Percentiles rank a stretch among this genome's conserved stretches.
Evolutionary conservation across 2,329 filamentous ascomycete genomes (phyloP).

Genomic region (Alternaria triticina): DNA sequence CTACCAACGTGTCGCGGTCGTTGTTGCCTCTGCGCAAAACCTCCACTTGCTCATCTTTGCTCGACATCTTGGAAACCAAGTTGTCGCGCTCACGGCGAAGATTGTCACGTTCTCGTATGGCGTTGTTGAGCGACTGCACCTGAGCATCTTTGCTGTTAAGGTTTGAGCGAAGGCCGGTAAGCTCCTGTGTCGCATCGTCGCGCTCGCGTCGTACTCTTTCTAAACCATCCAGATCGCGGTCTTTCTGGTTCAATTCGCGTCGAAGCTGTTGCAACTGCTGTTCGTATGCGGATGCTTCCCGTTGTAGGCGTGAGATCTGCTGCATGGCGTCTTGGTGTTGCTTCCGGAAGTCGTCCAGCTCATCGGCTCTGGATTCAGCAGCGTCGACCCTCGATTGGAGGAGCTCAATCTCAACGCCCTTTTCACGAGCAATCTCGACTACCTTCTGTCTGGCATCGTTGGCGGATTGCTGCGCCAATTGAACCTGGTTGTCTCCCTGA

Average conservation of each 20-base stretch:
- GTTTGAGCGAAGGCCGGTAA: constrained; percentile 36
- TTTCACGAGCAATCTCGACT: constrained; percentile 45
- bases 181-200: constrained; percentile 43
- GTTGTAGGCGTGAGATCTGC: constrained; percentile 40
- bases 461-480: constrained; percentile 50
- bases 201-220: constrained; percentile 38
- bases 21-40: constrained; percentile 34
- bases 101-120: constrained; percentile 37
- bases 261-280: constrained; percentile 42
- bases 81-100: constrained; percentile 42
- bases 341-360: constrained; percentile 45
- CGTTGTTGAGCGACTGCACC: constrained; percentile 39
- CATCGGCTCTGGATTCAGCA: constrained; percentile 43
- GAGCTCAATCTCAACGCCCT: constrained; percentile 47
- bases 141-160: constrained; percentile 39
- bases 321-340: constrained; percentile 46
- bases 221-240: constrained; percentile 38
- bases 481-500: constrained; percentile 49
- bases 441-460: constrained; percentile 48
- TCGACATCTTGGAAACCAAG: constrained; percentile 31
- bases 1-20: constrained; percentile 38
- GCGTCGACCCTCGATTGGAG: constrained; percentile 45
- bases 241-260: constrained; percentile 35
- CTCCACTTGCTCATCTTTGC: constrained; percentile 41
- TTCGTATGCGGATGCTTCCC: constrained; percentile 37